Conservation (phyloP, 1,284 basidiomycete species). For the Ceratobasidium sp. region DNA sequence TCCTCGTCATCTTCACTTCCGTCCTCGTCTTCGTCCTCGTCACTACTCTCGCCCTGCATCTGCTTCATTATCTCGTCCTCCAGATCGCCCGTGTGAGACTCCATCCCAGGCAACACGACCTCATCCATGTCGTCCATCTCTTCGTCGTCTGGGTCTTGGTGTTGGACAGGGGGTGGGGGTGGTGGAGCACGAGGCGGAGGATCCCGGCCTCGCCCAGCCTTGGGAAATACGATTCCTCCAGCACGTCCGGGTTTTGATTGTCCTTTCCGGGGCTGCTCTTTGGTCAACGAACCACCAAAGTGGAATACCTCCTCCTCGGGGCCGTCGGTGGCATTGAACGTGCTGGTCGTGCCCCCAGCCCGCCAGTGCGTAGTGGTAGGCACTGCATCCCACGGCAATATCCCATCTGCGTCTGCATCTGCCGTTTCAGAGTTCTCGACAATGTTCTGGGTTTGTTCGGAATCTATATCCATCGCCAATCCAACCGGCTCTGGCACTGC, state of each 20-base stretch:
- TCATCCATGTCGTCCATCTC: constrained; percentile 16
- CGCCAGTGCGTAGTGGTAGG: constrained; percentile 22
- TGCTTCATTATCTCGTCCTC: constrained; percentile 21
- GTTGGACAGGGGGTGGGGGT: constrained; percentile 4
- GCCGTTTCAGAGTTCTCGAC: not conserved
- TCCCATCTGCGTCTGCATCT: constrained; percentile 12
- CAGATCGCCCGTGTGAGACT: constrained; percentile 1
- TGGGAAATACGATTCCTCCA: constrained; percentile 29
- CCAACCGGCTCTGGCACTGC: not conserved
- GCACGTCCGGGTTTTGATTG: constrained; percentile 30
- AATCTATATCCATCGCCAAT: constrained; percentile 2
- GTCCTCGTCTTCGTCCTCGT: constrained; percentile 13
- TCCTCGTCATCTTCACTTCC: constrained; percentile 19
- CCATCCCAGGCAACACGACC: constrained; percentile 25
- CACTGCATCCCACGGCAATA: constrained; percentile 35
- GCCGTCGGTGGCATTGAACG: constrained; percentile 18
- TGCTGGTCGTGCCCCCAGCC: not conserved
- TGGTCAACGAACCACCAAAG: constrained; percentile 36
- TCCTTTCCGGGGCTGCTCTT: constrained; percentile 25
- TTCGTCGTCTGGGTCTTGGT: constrained; percentile 5
- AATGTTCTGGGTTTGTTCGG: not conserved
- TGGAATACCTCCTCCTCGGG: constrained; percentile 34
- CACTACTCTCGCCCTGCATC: constrained; percentile 12
- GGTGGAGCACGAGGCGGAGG: constrained; percentile 19
- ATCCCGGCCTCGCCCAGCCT: constrained; percentile 18